These are phyloP conservation scores for Torulaspora gathmanii DNA, from an alignment of 805 yeast species.

Conservation along the genomic window DNA sequence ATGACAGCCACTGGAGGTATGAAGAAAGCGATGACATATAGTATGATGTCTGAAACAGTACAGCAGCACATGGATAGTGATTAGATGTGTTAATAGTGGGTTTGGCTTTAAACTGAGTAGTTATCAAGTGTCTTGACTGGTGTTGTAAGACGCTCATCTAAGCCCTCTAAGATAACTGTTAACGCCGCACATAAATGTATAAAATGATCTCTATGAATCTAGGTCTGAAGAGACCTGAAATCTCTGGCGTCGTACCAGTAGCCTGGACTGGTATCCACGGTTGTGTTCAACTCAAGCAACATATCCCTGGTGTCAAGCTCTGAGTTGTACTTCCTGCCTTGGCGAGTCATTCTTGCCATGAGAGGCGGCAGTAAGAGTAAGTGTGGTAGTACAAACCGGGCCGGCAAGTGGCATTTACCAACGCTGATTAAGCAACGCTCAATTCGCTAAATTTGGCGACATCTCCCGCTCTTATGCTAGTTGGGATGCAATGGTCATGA, in stretches of 20 bases:
- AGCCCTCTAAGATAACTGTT: neutral
- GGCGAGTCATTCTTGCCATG: too few species aligned
- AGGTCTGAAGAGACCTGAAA: neutral
- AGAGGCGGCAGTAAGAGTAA: too few species aligned
- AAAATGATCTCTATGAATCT: neutral
- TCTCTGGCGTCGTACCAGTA: neutral
- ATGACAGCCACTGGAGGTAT: constrained; percentile 74
- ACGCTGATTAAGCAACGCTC: too few species aligned
- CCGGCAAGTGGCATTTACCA: too few species aligned
- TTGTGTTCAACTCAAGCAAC: too few species aligned
- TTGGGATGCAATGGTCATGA: too few species aligned
- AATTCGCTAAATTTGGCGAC: too few species aligned
- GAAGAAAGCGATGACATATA: constrained; percentile 55
- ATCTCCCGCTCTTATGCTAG: neutral
- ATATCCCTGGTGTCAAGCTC: too few species aligned
- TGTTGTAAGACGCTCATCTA: neutral
- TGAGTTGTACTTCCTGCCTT: too few species aligned
- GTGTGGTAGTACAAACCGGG: too few species aligned
- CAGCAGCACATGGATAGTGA: constrained; percentile 27
- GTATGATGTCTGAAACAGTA: constrained; percentile 46
- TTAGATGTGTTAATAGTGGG: neutral
- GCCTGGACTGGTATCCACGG: too few species aligned
- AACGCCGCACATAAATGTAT: constrained; percentile 4
- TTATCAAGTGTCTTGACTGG: neutral
- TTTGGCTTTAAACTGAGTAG: neutral